phyloP scores from a whole-genome alignment of 2,329 filamentous ascomycete species.

The Nigrospora oryzae region DNA sequence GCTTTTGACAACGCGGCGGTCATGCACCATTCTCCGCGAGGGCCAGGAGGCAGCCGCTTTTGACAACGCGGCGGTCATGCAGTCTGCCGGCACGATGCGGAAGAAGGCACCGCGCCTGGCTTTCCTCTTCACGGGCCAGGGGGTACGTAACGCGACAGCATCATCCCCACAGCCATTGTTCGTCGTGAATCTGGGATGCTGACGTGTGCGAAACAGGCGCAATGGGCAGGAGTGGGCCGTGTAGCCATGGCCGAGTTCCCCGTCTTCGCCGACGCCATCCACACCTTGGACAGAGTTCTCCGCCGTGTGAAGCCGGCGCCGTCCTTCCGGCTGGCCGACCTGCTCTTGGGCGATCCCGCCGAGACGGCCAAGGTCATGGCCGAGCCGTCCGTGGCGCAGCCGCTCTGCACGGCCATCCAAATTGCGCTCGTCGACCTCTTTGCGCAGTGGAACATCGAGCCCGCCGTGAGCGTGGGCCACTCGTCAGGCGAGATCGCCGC shows the following conservation, averaged over 20 bases:
- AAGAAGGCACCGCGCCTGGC: background rate
- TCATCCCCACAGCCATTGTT: background rate
- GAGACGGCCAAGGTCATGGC: constrained; percentile 12
- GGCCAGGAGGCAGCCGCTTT: constrained; percentile 1
- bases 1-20: background rate
- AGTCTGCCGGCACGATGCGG: background rate
- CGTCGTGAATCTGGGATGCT: too few relatives aligned
- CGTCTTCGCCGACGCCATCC: constrained; percentile 4
- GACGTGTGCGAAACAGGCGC: background rate
- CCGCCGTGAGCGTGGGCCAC: constrained; percentile 27
- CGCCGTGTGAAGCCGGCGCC: constrained; percentile 3
- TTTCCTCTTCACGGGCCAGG: constrained; percentile 5
- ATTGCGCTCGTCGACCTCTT: constrained; percentile 30
- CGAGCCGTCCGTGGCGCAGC: constrained; percentile 1
- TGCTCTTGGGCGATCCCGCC: constrained; percentile 13
- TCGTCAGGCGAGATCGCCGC: constrained; percentile 34
- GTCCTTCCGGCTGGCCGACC: constrained; percentile 5
- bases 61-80: background rate
- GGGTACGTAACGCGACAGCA: background rate
- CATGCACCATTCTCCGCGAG: background rate
- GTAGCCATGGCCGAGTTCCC: constrained; percentile 1
- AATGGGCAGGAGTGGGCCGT: constrained; percentile 4
- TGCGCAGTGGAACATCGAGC: constrained; percentile 23
- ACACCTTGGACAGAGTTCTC: constrained; percentile 4
- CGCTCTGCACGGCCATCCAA: constrained; percentile 23